Percentiles rank a stretch among this genome's conserved stretches.
Evolutionary conservation across 2,329 filamentous ascomycete species (phyloP).

Genomic region (Phialocephala subalpina): DNA sequence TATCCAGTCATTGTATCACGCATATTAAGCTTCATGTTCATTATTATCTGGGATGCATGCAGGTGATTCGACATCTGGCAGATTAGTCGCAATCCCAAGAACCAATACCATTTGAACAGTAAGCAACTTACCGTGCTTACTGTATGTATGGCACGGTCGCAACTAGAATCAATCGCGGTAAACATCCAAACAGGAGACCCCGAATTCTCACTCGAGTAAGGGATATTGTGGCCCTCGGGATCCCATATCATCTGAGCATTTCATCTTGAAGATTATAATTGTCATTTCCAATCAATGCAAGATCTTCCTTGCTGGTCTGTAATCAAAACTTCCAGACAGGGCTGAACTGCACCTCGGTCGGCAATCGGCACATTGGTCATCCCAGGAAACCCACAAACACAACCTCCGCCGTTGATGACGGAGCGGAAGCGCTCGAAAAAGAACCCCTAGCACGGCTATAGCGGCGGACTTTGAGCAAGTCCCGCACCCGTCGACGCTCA

Average conservation of each 20-base stretch:
- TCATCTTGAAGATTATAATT: neutral
- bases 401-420: constrained; percentile 12
- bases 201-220: neutral
- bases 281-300: constrained; percentile 17
- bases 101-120: constrained; percentile 17
- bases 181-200: neutral
- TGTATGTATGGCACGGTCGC: constrained; percentile 20
- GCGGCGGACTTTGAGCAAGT: constrained; percentile 13
- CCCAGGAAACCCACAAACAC: no score
- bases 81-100: constrained; percentile 9
- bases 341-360: constrained; percentile 17
- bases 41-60: constrained; percentile 4
- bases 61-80: neutral
- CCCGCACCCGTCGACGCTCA: neutral
- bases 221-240: neutral
- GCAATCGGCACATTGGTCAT: constrained; percentile 15
- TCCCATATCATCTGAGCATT: constrained; percentile 5
- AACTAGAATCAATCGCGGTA: constrained; percentile 13
- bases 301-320: constrained; percentile 18
- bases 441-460: constrained; percentile 17
- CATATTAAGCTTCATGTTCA: constrained; percentile 6
- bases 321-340: constrained; percentile 18
- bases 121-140: constrained; percentile 29
- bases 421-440: neutral
- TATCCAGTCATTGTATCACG: constrained; percentile 9